Conservation (phyloP, 2,329 filamentous ascomycete species). For the Didymella pinodella region DNA sequence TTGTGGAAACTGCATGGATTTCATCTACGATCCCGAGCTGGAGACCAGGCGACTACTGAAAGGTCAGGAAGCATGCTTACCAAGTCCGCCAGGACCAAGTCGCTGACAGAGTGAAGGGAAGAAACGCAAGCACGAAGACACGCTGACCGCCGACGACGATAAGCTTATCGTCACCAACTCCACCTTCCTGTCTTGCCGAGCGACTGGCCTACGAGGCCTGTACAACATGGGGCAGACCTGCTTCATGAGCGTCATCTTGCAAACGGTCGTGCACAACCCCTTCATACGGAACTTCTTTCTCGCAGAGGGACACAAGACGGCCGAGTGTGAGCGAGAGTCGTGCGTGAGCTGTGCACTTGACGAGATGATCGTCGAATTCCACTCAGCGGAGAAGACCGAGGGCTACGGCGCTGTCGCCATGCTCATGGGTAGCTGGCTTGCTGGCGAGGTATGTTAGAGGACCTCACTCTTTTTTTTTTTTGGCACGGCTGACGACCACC, state of each 20-base stretch:
- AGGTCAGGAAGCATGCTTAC: conserved; percentile 55
- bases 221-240: conserved; percentile 99
- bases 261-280: conserved; percentile 92
- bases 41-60: conserved; percentile 77
- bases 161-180: conserved; percentile 81
- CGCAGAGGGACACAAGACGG: conserved; percentile 83
- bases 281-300: conserved; percentile 92
- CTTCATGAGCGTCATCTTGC: conserved; percentile 96
- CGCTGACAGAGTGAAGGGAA: conserved; percentile 56
- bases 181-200: conserved; percentile 79
- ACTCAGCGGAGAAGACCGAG: conserved; percentile 78
- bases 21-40: conserved; percentile 82
- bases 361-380: conserved; percentile 70
- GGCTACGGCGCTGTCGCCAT: conserved; percentile 91
- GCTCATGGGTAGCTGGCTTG: conserved; percentile 88
- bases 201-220: conserved; percentile 86
- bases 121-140: conserved; percentile 81
- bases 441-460: conserved; percentile 65
- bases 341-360: conserved; percentile 69
- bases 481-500: background rate
- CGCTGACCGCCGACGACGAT: conserved; percentile 68
- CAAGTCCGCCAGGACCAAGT: background rate
- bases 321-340: conserved; percentile 69
- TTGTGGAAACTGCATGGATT: conserved; percentile 83
- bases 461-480: no score